These are phyloP conservation scores for Lepidium africanum DNA, from an alignment of 345 rosid species.

Conservation along the genomic window DNA sequence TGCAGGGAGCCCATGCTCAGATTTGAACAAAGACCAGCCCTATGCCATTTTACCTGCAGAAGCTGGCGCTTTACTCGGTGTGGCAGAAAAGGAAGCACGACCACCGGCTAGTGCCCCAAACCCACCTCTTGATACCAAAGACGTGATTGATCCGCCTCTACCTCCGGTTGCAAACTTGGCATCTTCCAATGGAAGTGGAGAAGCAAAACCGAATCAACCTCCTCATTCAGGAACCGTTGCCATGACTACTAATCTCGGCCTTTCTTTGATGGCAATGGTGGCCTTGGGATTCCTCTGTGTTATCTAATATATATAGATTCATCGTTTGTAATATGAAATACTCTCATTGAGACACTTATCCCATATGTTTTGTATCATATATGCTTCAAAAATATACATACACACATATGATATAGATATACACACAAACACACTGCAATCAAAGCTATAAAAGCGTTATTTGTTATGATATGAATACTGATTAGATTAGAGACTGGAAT, in stretches of 20 bases:
- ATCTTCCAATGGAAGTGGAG: neutral
- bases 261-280: conserved; percentile 30
- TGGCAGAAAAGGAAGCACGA: conserved; percentile 13
- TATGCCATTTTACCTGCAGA: conserved; percentile 43
- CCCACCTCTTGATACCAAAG: conserved; percentile 38
- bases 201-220: conserved; percentile 6
- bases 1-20: conserved; percentile 62
- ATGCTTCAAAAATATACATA: neutral
- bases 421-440: neutral
- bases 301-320: neutral
- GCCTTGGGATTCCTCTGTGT: conserved; percentile 25
- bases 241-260: conserved; percentile 27
- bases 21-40: conserved; percentile 24
- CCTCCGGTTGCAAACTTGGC: conserved; percentile 38
- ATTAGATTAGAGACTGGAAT: conserved; percentile 1
- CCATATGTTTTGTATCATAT: neutral
- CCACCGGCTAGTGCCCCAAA: conserved; percentile 34
- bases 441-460: neutral
- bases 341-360: neutral
- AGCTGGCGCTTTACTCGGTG: conserved; percentile 37
- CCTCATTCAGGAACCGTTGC: conserved; percentile 22
- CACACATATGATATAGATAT: neutral
- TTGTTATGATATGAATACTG: neutral
- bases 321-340: neutral
- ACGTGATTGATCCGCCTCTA: conserved; percentile 68